Percentiles rank a stretch among this genome's conserved stretches.
Evolutionary conservation across 768 basidiomycete species (phyloP).

Genomic region (Lentinus brumalis): DNA sequence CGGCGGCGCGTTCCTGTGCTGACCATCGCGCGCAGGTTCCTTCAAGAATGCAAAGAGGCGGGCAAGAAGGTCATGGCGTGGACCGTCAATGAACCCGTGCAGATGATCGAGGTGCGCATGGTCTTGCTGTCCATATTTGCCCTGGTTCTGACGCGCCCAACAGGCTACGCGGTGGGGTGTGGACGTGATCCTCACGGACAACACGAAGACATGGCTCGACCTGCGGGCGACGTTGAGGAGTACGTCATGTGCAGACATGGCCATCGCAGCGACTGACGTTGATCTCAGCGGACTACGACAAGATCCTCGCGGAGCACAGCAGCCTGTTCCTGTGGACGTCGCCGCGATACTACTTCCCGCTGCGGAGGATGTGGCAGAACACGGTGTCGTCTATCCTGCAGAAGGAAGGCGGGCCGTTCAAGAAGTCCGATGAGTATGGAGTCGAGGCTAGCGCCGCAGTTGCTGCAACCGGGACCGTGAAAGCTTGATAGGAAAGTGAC

Average conservation of each 20-base stretch:
- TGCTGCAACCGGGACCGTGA: slow-evolving; percentile 4
- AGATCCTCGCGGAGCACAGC: slow-evolving; percentile 59
- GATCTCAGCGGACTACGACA: slow-evolving; percentile 63
- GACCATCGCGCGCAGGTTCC: slow-evolving; percentile 50
- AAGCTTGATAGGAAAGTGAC: slow-evolving; percentile 4
- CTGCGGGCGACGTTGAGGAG: slow-evolving; percentile 30
- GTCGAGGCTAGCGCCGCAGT: not conserved
- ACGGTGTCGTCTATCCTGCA: not conserved
- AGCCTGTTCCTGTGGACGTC: slow-evolving; percentile 78
- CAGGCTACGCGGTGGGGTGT: slow-evolving; percentile 64
- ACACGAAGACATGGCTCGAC: slow-evolving; percentile 41
- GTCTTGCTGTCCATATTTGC: not conserved
- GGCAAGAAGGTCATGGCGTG: slow-evolving; percentile 93
- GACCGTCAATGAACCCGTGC: slow-evolving; percentile 90
- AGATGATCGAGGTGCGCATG: slow-evolving; percentile 82
- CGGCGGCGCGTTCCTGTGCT: slow-evolving; percentile 54
- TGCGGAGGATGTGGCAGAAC: slow-evolving; percentile 22
- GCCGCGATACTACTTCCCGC: slow-evolving; percentile 57
- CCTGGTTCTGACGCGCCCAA: slow-evolving; percentile 1
- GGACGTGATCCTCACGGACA: slow-evolving; percentile 49
- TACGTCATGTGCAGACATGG: no score
- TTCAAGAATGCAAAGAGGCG: slow-evolving; percentile 71
- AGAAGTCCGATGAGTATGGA: not conserved
- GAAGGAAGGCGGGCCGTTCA: slow-evolving; percentile 15
- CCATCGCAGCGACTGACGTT: not conserved